Evolutionary conservation across 805 yeast genomes (phyloP).

Genomic region (Hanseniaspora taiwanica): DNA sequence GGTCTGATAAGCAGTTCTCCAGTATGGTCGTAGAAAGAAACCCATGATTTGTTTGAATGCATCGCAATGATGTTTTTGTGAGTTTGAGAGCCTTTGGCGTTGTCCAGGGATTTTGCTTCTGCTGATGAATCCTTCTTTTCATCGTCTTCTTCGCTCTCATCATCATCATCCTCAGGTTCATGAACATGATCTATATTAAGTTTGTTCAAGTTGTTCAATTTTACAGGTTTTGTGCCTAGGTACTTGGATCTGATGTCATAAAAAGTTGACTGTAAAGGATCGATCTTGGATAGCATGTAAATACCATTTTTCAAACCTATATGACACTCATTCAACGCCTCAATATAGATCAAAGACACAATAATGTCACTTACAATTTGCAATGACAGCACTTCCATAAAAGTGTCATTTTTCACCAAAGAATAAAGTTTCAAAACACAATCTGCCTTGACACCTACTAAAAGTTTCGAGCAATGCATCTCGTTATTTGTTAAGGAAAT

Average conservation of each 20-base stretch:
- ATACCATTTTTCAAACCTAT: constrained; percentile 80
- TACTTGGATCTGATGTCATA: constrained; percentile 56
- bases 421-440: constrained; percentile 57
- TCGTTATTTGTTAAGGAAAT: constrained; percentile 38
- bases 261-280: constrained; percentile 44
- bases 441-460: constrained; percentile 57
- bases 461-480: constrained; percentile 41
- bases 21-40: constrained; percentile 14
- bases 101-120: constrained; percentile 6
- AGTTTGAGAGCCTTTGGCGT: constrained; percentile 4
- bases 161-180: constrained; percentile 21
- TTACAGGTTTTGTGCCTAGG: constrained; percentile 56
- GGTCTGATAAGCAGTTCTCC: constrained; percentile 18
- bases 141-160: constrained; percentile 11
- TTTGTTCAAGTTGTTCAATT: constrained; percentile 23
- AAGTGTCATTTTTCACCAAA: constrained; percentile 32
- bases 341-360: constrained; percentile 21
- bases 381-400: constrained; percentile 46
- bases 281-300: constrained; percentile 50
- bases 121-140: constrained; percentile 8
- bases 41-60: constrained; percentile 24
- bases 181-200: constrained; percentile 19
- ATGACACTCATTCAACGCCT: constrained; percentile 26
- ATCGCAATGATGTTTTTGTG: constrained; percentile 18
- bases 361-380: constrained; percentile 53